These are phyloP conservation scores for Aspergillus awamori DNA, from an alignment of 2,329 filamentous ascomycete genomes.

Conservation along the genomic window DNA sequence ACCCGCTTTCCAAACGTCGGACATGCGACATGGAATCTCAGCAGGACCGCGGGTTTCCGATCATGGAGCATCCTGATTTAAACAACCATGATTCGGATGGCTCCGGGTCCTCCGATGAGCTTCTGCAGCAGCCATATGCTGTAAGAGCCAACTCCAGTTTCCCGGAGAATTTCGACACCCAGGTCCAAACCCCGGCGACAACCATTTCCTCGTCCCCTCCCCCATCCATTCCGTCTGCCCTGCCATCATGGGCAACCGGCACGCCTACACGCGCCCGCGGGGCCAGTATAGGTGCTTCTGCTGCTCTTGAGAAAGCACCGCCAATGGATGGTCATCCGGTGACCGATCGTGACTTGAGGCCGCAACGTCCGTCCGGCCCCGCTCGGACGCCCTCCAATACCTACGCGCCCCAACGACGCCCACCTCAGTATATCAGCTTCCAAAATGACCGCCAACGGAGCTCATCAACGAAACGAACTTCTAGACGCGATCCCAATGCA, in stretches of 20 bases:
- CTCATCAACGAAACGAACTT: slow-evolving; percentile 57
- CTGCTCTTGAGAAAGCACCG: slow-evolving; percentile 45
- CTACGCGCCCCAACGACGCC: slow-evolving; percentile 68
- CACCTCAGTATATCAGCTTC: slow-evolving; percentile 51
- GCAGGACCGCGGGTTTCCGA: slow-evolving; percentile 27
- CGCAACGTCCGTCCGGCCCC: slow-evolving; percentile 69
- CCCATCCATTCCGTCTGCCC: slow-evolving; percentile 29
- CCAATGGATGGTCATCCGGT: slow-evolving; percentile 34
- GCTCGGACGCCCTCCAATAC: slow-evolving; percentile 76
- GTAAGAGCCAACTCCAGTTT: slow-evolving; percentile 37
- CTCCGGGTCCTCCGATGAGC: slow-evolving; percentile 48
- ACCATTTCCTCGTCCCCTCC: slow-evolving; percentile 39
- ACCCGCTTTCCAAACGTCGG: slow-evolving; percentile 20
- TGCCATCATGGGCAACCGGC: slow-evolving; percentile 41
- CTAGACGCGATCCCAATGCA: slow-evolving; percentile 67
- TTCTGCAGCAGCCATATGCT: slow-evolving; percentile 38
- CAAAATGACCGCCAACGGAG: slow-evolving; percentile 58
- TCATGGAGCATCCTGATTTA: slow-evolving; percentile 49
- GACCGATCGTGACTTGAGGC: slow-evolving; percentile 47
- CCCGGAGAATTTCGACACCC: slow-evolving; percentile 34
- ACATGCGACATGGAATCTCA: slow-evolving; percentile 25
- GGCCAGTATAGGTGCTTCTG: slow-evolving; percentile 44
- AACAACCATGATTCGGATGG: slow-evolving; percentile 45
- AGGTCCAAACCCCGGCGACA: slow-evolving; percentile 34
- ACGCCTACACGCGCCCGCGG: slow-evolving; percentile 46